phyloP scores from a whole-genome alignment of 2,329 filamentous ascomycete genomes.

The Sphaerulina populicola region DNA sequence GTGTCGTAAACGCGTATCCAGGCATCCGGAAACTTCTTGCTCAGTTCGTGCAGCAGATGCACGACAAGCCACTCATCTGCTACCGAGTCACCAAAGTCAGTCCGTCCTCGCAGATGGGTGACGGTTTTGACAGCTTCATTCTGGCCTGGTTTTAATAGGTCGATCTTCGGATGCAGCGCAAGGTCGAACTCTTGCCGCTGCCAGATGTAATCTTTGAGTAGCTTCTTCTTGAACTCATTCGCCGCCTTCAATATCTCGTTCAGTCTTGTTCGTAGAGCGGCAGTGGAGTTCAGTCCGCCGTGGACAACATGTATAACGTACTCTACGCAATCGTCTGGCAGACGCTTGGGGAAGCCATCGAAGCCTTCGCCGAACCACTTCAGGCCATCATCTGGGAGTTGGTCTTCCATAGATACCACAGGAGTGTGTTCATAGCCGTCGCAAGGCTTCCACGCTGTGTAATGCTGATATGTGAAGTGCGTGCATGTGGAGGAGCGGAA shows the following conservation, averaged over 20 bases:
- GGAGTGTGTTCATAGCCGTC: too few species aligned
- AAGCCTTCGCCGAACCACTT: constrained; percentile 61
- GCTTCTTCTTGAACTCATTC: constrained; percentile 51
- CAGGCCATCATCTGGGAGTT: constrained; percentile 46
- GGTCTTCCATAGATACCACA: constrained; percentile 19
- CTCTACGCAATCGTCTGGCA: constrained; percentile 78
- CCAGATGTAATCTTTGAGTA: constrained; percentile 88
- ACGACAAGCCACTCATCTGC: constrained; percentile 98
- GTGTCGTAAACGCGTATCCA: constrained; percentile 81
- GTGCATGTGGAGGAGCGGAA: not conserved
- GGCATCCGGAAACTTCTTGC: constrained; percentile 59
- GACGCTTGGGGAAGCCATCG: constrained; percentile 54
- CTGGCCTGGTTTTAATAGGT: constrained; percentile 6
- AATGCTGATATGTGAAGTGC: too few species aligned
- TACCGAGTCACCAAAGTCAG: constrained; percentile 86
- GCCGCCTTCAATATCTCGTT: constrained; percentile 64
- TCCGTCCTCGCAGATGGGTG: constrained; percentile 56
- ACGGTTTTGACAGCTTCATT: constrained; percentile 8
- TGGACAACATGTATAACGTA: constrained; percentile 71
- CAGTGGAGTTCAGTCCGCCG: constrained; percentile 38
- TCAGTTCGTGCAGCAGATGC: constrained; percentile 75
- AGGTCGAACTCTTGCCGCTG: constrained; percentile 76
- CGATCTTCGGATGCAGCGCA: constrained; percentile 47
- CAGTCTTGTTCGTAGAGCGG: constrained; percentile 56
- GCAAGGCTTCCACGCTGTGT: too few species aligned